Percentiles rank a stretch among this genome's conserved stretches.
phyloP scores from a whole-genome alignment of 2,329 filamentous ascomycete genomes.

The Talaromyces sp. region DNA sequence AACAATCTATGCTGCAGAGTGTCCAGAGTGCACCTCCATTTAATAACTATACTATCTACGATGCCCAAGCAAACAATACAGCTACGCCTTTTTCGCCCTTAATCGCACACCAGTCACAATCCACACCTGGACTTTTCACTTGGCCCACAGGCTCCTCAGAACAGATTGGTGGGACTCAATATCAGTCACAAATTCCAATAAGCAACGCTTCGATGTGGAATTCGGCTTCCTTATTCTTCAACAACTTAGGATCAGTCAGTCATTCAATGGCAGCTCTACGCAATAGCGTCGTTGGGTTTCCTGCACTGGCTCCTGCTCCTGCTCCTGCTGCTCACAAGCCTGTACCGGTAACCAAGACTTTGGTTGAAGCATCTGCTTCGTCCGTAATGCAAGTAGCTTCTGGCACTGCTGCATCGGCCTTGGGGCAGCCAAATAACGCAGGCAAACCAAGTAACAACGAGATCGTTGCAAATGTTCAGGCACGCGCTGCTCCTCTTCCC shows the following conservation, averaged over 20 bases:
- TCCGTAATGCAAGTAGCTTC: background rate
- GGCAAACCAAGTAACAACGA: background rate
- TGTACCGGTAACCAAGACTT: background rate
- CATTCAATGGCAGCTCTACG: constrained; percentile 7
- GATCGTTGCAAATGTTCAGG: background rate
- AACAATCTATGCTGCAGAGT: background rate
- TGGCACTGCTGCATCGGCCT: background rate
- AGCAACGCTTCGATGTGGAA: constrained; percentile 1
- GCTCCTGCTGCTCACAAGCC: background rate
- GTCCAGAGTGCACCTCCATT: background rate
- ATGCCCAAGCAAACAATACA: background rate
- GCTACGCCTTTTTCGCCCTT: background rate
- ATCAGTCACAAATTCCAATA: background rate
- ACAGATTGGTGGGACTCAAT: background rate
- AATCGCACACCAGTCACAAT: background rate
- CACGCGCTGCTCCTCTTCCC: background rate
- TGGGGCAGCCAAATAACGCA: constrained; percentile 1
- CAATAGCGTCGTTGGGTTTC: constrained; percentile 1
- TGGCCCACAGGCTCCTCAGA: background rate
- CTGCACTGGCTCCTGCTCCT: constrained; percentile 5
- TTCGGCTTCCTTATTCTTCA: background rate
- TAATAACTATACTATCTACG: background rate
- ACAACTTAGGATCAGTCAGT: background rate
- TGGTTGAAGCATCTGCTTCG: background rate
- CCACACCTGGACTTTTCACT: background rate